Evolutionary conservation across 73 alveolate species (phyloP), one percentile per base, ranked within the genome.

Genomic region (Stentor roeselii): DNA sequence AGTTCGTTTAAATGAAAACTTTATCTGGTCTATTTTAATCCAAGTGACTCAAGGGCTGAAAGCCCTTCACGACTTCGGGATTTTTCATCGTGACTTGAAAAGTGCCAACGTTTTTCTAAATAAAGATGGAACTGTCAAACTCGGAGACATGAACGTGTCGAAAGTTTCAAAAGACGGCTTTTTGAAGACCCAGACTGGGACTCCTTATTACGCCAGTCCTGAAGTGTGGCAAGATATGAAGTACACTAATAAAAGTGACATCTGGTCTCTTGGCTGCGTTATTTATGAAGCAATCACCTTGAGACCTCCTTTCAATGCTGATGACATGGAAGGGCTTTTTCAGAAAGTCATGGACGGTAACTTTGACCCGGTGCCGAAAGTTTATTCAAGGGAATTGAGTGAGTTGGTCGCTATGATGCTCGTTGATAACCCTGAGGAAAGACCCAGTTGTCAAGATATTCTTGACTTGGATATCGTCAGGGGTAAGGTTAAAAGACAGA

Each of bases 131-230:
- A 60, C 59, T 67, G 94, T 90, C 3, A 91, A 91, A 76, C 90
- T 92, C 3, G 97, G 95, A 2, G 95, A 90, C 78, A 86, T 92
- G 94, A 91, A 91, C 86, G 97, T 91, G 40, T 89, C 95, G 14
- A 91, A 91, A 87, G 93, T 90, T 37, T 90, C 95, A 3, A 90
- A 92, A 59, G 86, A 90, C 39, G 93, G 95, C 21, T 76, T 92
- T 36, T 60, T 80, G 15, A 86, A 91, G 60, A 91, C 97, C 1
- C 85, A 90, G 76, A 92, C 95, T 31, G 95, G 95, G 27, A 92
- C n/a, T n/a, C n/a, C n/a, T n/a, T n/a, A n/a, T n/a, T n/a, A 87
- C 67, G 60, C 84, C 58, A 87, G n/a, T 3, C 95, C 95, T 30
- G 95, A 90, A 36, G 83, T 90, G 3, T 85, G 86, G 60, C 86